Evolutionary conservation across 1,139 yeast genomes (phyloP).

Genomic region (Sugiyamaella neomexicana): DNA sequence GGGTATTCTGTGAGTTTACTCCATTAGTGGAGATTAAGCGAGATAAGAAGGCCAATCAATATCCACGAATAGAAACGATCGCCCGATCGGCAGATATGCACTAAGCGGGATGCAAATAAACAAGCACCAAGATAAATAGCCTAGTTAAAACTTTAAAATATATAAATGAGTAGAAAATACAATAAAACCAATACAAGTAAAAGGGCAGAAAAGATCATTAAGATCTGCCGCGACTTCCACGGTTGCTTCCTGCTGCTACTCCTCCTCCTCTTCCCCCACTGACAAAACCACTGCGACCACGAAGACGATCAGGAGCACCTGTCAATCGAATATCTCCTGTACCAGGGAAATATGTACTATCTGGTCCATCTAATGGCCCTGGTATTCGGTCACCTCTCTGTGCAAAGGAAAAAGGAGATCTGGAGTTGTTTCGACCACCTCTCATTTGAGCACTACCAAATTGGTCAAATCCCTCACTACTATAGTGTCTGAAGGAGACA

Average conservation of each 20-base stretch:
- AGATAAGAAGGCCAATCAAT: background rate
- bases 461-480: background rate
- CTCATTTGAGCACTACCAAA: conserved; percentile 7
- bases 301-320: background rate
- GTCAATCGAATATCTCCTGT: too few species aligned
- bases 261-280: background rate
- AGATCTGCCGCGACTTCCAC: background rate
- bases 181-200: background rate
- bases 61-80: background rate
- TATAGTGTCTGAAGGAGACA: background rate
- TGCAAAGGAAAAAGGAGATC: background rate
- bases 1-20: too few species aligned
- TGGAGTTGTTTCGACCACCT: conserved; percentile 1
- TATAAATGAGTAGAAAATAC: background rate
- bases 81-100: background rate
- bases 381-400: background rate
- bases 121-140: background rate
- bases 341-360: background rate
- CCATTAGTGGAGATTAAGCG: background rate
- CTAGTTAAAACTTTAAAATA: background rate
- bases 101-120: background rate
- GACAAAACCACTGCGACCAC: background rate
- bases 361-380: background rate
- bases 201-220: background rate
- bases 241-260: background rate